A percentile compares a stretch with the other conserved stretches of the same genome.
These are phyloP conservation scores for Termitomyces sp. DNA, from an alignment of 768 basidiomycete species.

Conservation along the genomic window DNA sequence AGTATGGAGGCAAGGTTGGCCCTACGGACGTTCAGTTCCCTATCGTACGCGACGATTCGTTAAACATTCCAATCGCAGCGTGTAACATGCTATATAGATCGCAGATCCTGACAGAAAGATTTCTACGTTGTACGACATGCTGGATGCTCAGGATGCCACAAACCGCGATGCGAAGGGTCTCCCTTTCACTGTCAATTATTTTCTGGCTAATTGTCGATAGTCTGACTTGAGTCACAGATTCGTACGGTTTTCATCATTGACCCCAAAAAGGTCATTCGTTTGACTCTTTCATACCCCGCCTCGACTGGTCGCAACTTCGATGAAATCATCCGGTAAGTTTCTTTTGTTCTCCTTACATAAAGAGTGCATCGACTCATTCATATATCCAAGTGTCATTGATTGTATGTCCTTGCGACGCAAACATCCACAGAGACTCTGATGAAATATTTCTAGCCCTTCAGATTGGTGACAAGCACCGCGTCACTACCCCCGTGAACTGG, in stretches of 20 bases:
- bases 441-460: constrained; percentile 59
- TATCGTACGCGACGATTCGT: constrained; percentile 50
- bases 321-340: constrained; percentile 43
- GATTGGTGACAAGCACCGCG: constrained; percentile 76
- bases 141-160: constrained; percentile 91
- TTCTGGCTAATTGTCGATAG: background rate
- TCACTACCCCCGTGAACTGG: constrained; percentile 96
- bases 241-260: constrained; percentile 98
- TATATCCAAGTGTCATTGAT: constrained; percentile 65
- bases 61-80: background rate
- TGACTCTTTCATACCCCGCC: constrained; percentile 89
- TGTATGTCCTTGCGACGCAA: constrained; percentile 29
- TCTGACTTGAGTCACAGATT: constrained; percentile 41
- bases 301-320: constrained; percentile 93
- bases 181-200: constrained; percentile 74
- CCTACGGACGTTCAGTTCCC: constrained; percentile 85
- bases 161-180: constrained; percentile 83
- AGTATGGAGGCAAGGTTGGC: constrained; percentile 61
- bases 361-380: background rate
- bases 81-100: constrained; percentile 47
- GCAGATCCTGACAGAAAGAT: constrained; percentile 87
- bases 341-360: constrained; percentile 4
- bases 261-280: constrained; percentile 91
- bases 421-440: constrained; percentile 28
- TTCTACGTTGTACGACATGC: constrained; percentile 89